Evolutionary conservation across 441 rosid genomes (phyloP).

Genomic region (Gossypium laxum): DNA sequence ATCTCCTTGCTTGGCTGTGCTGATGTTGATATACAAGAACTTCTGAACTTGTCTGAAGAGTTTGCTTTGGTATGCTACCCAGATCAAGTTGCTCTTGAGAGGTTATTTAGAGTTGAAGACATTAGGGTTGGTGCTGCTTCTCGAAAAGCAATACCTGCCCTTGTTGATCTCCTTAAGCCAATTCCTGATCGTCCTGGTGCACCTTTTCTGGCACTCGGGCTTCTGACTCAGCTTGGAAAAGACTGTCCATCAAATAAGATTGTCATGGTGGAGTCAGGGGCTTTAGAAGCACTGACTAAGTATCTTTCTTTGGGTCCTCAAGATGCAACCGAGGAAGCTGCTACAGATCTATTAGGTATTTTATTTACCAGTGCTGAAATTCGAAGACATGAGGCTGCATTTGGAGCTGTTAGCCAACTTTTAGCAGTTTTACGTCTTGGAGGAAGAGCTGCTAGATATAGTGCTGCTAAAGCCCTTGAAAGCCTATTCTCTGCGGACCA

Average conservation of each 20-base stretch:
- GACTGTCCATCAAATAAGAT: slow-evolving; percentile 86
- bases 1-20: slow-evolving; percentile 94
- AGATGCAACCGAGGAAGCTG: slow-evolving; percentile 98
- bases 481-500: slow-evolving; percentile 94
- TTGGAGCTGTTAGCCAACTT: slow-evolving; percentile 91
- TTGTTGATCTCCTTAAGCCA: slow-evolving; percentile 94
- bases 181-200: slow-evolving; percentile 99
- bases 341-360: slow-evolving; percentile 85
- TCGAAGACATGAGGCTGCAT: slow-evolving; percentile 93
- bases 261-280: slow-evolving; percentile 97
- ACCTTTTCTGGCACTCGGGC: slow-evolving; percentile 82
- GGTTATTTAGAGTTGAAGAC: slow-evolving; percentile 96
- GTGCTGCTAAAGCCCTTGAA: slow-evolving; percentile 97
- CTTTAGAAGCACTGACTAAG: slow-evolving; percentile 86
- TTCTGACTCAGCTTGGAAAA: slow-evolving; percentile 86
- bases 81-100: slow-evolving; percentile 94
- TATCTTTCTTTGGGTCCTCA: slow-evolving; percentile 98
- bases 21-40: slow-evolving; percentile 73
- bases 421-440: slow-evolving; percentile 95
- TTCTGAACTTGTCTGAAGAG: slow-evolving; percentile 77
- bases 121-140: slow-evolving; percentile 96
- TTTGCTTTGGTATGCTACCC: slow-evolving; percentile 75
- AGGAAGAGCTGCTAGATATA: slow-evolving; percentile 92
- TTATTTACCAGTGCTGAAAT: slow-evolving; percentile 87
- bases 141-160: slow-evolving; percentile 88